These are phyloP conservation scores for Ophiostoma triangulosporum DNA, from an alignment of 2,329 filamentous ascomycete species.

Conservation along the genomic window DNA sequence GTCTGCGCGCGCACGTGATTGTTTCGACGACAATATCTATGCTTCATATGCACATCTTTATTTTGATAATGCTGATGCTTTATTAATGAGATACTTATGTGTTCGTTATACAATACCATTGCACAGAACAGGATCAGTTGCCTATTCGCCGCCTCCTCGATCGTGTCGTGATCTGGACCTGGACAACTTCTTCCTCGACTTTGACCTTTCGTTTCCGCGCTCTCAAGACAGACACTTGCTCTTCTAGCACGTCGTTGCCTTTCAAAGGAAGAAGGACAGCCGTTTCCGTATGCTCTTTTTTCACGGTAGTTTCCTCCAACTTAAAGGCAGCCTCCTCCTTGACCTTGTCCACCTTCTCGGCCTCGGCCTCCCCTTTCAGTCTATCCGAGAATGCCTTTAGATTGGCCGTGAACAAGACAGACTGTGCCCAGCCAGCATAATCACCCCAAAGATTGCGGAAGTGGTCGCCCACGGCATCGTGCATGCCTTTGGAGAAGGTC, in stretches of 20 bases:
- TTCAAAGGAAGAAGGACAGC: not conserved
- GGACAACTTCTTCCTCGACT: not conserved
- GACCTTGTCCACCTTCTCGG: constrained; percentile 19
- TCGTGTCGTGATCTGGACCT: not conserved
- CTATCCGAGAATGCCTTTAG: constrained; percentile 69
- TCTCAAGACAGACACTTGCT: not conserved
- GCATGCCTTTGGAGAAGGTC: constrained; percentile 62
- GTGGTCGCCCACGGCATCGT: constrained; percentile 79
- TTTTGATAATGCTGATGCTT: too few species aligned
- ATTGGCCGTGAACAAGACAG: constrained; percentile 89
- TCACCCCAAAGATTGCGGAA: constrained; percentile 84
- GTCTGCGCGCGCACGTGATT: not conserved
- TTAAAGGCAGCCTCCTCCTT: not conserved
- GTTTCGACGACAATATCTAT: too few species aligned
- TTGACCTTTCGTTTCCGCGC: not conserved
- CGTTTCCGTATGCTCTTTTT: not conserved
- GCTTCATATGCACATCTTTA: too few species aligned
- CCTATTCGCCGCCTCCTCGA: not conserved
- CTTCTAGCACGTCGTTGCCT: not conserved
- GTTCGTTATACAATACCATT: too few species aligned
- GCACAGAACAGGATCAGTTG: not conserved
- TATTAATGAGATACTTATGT: too few species aligned
- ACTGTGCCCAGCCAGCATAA: constrained; percentile 95
- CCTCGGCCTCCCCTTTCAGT: constrained; percentile 20
- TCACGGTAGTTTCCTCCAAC: not conserved